phyloP scores from a whole-genome alignment of 768 basidiomycete species.

The Boletales sp. region DNA sequence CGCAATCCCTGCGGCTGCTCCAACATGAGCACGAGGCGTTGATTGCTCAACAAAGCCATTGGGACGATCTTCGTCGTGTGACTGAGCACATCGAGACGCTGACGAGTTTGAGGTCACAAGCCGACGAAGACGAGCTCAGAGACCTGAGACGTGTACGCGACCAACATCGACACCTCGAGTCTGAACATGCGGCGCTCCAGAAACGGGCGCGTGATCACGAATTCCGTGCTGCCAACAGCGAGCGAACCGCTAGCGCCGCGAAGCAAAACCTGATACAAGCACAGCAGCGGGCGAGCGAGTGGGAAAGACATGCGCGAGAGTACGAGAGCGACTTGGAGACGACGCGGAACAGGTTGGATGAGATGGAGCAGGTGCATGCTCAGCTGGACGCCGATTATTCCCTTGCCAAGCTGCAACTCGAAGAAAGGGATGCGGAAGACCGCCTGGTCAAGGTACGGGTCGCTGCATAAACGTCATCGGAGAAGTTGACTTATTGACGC shows the following conservation, averaged over 20 bases:
- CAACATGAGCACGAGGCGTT: conserved; percentile 61
- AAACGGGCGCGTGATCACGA: conserved; percentile 76
- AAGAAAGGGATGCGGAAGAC: conserved; percentile 71
- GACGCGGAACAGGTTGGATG: conserved; percentile 58
- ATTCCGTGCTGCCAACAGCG: conserved; percentile 53
- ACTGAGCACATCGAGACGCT: conserved; percentile 73
- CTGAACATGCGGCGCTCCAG: conserved; percentile 62
- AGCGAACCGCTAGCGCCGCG: conserved; percentile 53
- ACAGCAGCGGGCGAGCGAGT: conserved; percentile 76
- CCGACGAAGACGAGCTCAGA: conserved; percentile 67
- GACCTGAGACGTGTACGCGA: conserved; percentile 69
- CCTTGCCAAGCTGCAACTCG: conserved; percentile 64
- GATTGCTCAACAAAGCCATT: conserved; percentile 62
- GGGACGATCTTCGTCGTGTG: conserved; percentile 71
- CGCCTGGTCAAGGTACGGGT: conserved; percentile 59
- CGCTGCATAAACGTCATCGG: not conserved
- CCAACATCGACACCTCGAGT: conserved; percentile 53
- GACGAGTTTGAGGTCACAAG: conserved; percentile 54
- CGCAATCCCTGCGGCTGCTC: conserved; percentile 47
- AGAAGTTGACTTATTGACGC: conserved; percentile 2
- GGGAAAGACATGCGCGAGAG: conserved; percentile 77
- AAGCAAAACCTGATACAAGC: conserved; percentile 66
- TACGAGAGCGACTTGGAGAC: conserved; percentile 61
- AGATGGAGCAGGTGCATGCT: conserved; percentile 57
- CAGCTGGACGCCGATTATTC: conserved; percentile 73